These are phyloP conservation scores for Flaveria floridana DNA, from an alignment of 140 eudicot genomes.

Conservation along the genomic window DNA sequence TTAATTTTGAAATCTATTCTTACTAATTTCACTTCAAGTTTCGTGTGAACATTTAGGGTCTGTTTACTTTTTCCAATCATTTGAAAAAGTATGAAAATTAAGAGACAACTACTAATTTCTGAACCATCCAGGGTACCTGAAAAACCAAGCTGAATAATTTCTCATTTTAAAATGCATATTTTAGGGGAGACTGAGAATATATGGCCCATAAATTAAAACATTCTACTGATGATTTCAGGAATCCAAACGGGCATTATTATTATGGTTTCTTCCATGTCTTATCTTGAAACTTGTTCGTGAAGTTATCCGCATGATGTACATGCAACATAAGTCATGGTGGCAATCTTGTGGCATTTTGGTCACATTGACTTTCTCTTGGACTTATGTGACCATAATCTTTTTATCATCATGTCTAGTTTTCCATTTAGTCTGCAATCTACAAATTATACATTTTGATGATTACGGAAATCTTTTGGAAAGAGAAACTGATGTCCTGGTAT, in stretches of 20 bases:
- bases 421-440: constrained; percentile 73
- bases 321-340: constrained; percentile 67
- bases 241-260: constrained; percentile 43
- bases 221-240: constrained; percentile 42
- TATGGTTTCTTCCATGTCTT: constrained; percentile 70
- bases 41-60: neutral
- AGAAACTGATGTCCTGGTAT: constrained; percentile 55
- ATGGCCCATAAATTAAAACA: neutral
- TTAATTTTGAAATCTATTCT: neutral
- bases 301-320: constrained; percentile 54
- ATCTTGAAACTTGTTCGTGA: constrained; percentile 64
- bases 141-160: neutral
- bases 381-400: constrained; percentile 52
- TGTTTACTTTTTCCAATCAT: neutral
- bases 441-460: constrained; percentile 78
- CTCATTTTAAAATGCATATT: neutral
- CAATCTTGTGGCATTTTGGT: constrained; percentile 42
- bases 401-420: constrained; percentile 68
- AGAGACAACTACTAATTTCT: neutral
- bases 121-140: neutral
- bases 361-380: constrained; percentile 59
- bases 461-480: constrained; percentile 67
- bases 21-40: neutral
- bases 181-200: neutral
- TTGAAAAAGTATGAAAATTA: neutral